Conservation (phyloP, 805 yeast species). For the Danielia reshetovae region DNA sequence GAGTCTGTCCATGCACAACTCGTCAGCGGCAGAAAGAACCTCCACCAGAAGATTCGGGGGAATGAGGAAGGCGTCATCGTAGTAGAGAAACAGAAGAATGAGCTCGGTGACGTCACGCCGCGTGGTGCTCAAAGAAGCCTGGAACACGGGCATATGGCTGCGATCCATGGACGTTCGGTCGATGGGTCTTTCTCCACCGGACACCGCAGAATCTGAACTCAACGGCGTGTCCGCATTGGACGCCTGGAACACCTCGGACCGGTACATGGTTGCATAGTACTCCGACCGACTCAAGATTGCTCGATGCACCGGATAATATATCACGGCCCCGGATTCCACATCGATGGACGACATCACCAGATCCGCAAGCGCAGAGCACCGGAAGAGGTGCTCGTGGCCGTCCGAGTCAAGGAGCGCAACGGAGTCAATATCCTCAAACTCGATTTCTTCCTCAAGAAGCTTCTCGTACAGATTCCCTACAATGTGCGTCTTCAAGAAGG, state of each 20-base stretch:
- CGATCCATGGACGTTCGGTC: conserved; percentile 4
- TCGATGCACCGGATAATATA: conserved; percentile 60
- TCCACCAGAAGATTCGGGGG: conserved; percentile 51
- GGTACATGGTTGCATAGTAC: conserved; percentile 62
- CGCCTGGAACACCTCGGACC: conserved; percentile 34
- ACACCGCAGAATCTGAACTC: neutral
- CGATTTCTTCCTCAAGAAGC: conserved; percentile 21
- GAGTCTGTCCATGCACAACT: conserved; percentile 55
- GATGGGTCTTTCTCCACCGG: neutral
- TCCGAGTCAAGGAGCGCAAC: conserved; percentile 12
- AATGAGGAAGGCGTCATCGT: conserved; percentile 49
- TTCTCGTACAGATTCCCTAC: conserved; percentile 15
- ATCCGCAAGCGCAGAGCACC: conserved; percentile 39
- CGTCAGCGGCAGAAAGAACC: conserved; percentile 56
- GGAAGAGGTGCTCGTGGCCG: conserved; percentile 22
- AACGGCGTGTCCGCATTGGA: conserved; percentile 16
- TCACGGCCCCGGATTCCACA: conserved; percentile 19
- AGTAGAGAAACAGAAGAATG: conserved; percentile 53
- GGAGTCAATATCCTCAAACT: conserved; percentile 29
- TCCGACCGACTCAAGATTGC: conserved; percentile 58
- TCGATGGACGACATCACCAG: conserved; percentile 38
- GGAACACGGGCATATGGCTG: conserved; percentile 13
- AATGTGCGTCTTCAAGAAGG: conserved; percentile 24
- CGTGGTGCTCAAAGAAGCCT: conserved; percentile 12
- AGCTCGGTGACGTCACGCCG: conserved; percentile 41